Evolutionary conservation across 1,284 basidiomycete species (phyloP).

Genomic region (Apiotrichum akiyoshidainum): DNA sequence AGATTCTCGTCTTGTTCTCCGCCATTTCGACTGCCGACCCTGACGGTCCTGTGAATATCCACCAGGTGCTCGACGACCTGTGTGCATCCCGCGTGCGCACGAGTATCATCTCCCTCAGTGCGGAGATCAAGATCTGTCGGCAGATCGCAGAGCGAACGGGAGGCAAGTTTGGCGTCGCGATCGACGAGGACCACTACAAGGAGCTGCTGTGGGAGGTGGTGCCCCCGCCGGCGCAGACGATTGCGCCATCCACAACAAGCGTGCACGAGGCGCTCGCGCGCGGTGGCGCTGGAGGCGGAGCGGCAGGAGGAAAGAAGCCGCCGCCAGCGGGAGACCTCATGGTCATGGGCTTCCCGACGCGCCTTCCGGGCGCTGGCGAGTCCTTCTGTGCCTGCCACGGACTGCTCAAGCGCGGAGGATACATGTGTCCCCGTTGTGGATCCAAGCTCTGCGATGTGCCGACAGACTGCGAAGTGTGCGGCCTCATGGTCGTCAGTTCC

Average conservation of each 20-base stretch:
- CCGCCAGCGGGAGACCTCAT: slow-evolving; percentile 83
- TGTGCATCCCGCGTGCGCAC: slow-evolving; percentile 80
- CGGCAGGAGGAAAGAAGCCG: slow-evolving; percentile 31
- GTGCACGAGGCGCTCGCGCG: slow-evolving; percentile 56
- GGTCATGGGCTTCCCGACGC: slow-evolving; percentile 97
- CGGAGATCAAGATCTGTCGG: slow-evolving; percentile 96
- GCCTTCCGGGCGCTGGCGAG: slow-evolving; percentile 76
- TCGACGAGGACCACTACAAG: slow-evolving; percentile 95
- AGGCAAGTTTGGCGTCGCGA: slow-evolving; percentile 87
- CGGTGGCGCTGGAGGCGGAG: slow-evolving; percentile 26
- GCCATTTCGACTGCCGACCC: slow-evolving; percentile 96
- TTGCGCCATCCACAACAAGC: slow-evolving; percentile 33
- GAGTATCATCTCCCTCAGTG: slow-evolving; percentile 85
- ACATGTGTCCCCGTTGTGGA: slow-evolving; percentile 88
- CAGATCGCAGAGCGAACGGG: slow-evolving; percentile 84
- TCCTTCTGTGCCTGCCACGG: slow-evolving; percentile 92
- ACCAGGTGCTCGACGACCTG: slow-evolving; percentile 80
- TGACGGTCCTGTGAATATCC: slow-evolving; percentile 70
- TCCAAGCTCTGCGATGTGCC: slow-evolving; percentile 95
- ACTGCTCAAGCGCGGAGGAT: slow-evolving; percentile 81
- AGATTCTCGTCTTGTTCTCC: slow-evolving; percentile 89
- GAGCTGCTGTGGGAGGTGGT: slow-evolving; percentile 95
- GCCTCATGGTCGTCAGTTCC: slow-evolving; percentile 94
- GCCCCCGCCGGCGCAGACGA: slow-evolving; percentile 81
- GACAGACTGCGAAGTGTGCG: slow-evolving; percentile 95